Percentiles rank a stretch among this genome's conserved stretches.
phyloP scores from a whole-genome alignment of 2,329 filamentous ascomycete species.

The Lasiodiplodia sp. region DNA sequence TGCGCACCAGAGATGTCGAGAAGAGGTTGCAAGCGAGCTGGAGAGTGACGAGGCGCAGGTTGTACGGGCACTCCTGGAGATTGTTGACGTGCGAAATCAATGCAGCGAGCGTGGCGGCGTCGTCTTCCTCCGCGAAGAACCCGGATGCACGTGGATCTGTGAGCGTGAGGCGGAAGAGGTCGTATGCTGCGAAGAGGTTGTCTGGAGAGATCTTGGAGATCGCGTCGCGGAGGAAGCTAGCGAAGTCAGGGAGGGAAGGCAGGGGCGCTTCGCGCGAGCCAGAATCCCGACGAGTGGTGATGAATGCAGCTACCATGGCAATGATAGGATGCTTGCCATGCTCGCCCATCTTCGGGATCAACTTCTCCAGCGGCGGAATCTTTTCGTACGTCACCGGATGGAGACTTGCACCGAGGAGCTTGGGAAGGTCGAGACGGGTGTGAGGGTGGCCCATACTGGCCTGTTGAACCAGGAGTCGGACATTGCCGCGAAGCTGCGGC shows the following conservation, averaged over 20 bases:
- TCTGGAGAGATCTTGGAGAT: slow-evolving; percentile 66
- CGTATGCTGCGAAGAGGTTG: slow-evolving; percentile 80
- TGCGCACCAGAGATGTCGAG: slow-evolving; percentile 73
- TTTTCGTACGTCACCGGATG: slow-evolving; percentile 78
- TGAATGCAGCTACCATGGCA: slow-evolving; percentile 71
- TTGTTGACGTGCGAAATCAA: slow-evolving; percentile 63
- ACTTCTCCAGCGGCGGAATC: slow-evolving; percentile 80
- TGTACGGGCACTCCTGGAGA: slow-evolving; percentile 72
- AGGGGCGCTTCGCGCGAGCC: slow-evolving; percentile 72
- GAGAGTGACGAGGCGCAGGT: slow-evolving; percentile 80
- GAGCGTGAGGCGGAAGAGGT: slow-evolving; percentile 80
- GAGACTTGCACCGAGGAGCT: slow-evolving; percentile 67
- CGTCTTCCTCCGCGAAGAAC: slow-evolving; percentile 78
- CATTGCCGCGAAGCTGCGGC: slow-evolving; percentile 67
- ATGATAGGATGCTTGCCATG: slow-evolving; percentile 67
- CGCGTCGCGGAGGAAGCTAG: slow-evolving; percentile 65
- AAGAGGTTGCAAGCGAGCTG: slow-evolving; percentile 89
- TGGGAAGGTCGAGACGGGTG: slow-evolving; percentile 72
- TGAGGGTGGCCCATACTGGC: slow-evolving; percentile 80
- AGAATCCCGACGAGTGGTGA: slow-evolving; percentile 66
- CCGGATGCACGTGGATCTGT: slow-evolving; percentile 80
- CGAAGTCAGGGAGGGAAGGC: slow-evolving; percentile 73
- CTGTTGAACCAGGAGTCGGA: slow-evolving; percentile 77
- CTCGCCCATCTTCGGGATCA: slow-evolving; percentile 77
- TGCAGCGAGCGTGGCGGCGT: slow-evolving; percentile 62